These are phyloP conservation scores for Fusarium multiceps DNA, from an alignment of 2,329 filamentous ascomycete genomes.

Conservation along the genomic window DNA sequence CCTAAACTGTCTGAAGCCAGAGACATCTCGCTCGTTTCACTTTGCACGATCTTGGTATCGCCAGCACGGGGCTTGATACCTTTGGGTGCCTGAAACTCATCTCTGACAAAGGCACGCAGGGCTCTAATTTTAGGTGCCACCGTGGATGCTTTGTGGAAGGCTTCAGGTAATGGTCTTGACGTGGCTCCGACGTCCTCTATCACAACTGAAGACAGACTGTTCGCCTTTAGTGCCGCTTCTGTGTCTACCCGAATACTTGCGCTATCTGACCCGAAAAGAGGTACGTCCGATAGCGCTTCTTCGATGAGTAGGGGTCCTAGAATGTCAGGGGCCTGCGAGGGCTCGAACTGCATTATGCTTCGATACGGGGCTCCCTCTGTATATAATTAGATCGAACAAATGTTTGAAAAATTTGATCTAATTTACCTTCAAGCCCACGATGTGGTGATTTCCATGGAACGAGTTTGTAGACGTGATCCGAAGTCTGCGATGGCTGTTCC, in stretches of 20 bases:
- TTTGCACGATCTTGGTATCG: slow-evolving; percentile 46
- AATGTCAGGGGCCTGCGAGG: slow-evolving; percentile 62
- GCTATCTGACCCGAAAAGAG: slow-evolving; percentile 67
- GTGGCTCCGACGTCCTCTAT: slow-evolving; percentile 54
- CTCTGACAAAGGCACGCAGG: slow-evolving; percentile 55
- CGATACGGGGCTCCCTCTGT: slow-evolving; percentile 65
- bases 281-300: slow-evolving; percentile 63
- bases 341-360: slow-evolving; percentile 68
- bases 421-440: slow-evolving; percentile 64
- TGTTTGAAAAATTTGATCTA: neutral
- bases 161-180: slow-evolving; percentile 52
- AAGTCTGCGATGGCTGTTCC: slow-evolving; percentile 68
- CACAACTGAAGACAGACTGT: slow-evolving; percentile 48
- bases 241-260: slow-evolving; percentile 57
- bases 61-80: slow-evolving; percentile 42
- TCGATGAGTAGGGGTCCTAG: slow-evolving; percentile 66
- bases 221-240: slow-evolving; percentile 54
- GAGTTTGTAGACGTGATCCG: slow-evolving; percentile 69
- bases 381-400: slow-evolving; percentile 25
- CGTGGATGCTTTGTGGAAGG: slow-evolving; percentile 56
- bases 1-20: slow-evolving; percentile 53
- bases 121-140: slow-evolving; percentile 62
- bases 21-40: slow-evolving; percentile 52
- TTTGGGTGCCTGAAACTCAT: slow-evolving; percentile 45
- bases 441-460: slow-evolving; percentile 71